Conservation (phyloP, 768 basidiomycete genomes). For the Russula virescens region DNA sequence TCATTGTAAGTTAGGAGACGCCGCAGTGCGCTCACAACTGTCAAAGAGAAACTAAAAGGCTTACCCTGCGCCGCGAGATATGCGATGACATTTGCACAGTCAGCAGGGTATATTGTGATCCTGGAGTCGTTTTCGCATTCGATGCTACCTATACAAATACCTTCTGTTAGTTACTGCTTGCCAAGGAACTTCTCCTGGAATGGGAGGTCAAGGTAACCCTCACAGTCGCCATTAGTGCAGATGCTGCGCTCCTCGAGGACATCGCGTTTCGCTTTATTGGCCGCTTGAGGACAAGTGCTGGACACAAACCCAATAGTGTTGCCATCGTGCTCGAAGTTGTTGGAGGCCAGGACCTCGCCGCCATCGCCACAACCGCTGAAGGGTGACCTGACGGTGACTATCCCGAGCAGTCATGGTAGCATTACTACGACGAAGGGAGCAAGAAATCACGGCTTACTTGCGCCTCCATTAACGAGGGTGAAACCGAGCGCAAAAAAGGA, state of each 20-base stretch:
- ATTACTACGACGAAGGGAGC: neutral
- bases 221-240: neutral
- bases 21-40: too few relatives aligned
- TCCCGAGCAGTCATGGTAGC: neutral
- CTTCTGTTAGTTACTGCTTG: neutral
- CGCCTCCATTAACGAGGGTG: neutral
- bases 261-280: neutral
- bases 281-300: neutral
- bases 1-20: neutral
- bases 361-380: neutral
- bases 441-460: neutral
- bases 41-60: neutral
- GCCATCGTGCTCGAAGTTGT: neutral
- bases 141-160: neutral
- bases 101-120: neutral
- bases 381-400: neutral
- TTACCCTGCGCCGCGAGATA: neutral
- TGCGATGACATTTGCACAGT: neutral
- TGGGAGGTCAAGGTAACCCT: neutral
- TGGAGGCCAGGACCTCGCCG: neutral
- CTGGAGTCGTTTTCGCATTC: neutral
- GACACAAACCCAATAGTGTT: neutral
- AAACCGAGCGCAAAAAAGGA: neutral
- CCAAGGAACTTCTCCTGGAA: too few relatives aligned
- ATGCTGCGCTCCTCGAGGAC: neutral